Percentiles rank a stretch among this genome's conserved stretches.
These are phyloP conservation scores for Brassica balearica DNA, from an alignment of 441 rosid genomes.

Conservation along the genomic window DNA sequence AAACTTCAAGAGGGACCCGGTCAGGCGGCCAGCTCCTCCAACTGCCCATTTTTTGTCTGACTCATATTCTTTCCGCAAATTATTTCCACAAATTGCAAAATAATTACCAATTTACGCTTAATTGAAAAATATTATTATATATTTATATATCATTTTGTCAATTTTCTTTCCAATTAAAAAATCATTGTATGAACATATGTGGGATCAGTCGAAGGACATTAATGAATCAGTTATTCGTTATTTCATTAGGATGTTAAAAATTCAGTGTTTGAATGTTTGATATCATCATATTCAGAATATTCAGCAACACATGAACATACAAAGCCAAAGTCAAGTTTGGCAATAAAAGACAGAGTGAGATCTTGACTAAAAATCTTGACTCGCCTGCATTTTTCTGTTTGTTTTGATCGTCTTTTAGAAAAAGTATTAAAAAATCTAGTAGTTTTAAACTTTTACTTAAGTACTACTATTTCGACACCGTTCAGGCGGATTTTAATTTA, in stretches of 20 bases:
- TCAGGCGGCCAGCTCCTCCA: not conserved
- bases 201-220: not conserved
- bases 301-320: slow-evolving; percentile 4
- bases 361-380: not conserved
- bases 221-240: not conserved
- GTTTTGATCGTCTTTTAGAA: not conserved
- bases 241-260: not conserved
- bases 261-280: not conserved
- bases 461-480: not conserved
- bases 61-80: slow-evolving; percentile 10
- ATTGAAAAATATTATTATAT: not conserved
- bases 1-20: slow-evolving; percentile 22
- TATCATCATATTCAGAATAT: slow-evolving; percentile 1
- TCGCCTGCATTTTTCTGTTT: not conserved
- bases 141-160: not conserved
- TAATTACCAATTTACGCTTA: not conserved
- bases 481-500: not conserved
- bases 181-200: not conserved
- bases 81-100: slow-evolving; percentile 6
- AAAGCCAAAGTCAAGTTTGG: slow-evolving; percentile 2
- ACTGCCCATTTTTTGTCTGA: not conserved
- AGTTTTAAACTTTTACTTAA: not conserved
- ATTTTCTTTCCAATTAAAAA: not conserved
- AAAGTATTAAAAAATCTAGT: not conserved
- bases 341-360: not conserved